Conservation (phyloP, 257 asterid species). For the Petunia axillaris region DNA sequence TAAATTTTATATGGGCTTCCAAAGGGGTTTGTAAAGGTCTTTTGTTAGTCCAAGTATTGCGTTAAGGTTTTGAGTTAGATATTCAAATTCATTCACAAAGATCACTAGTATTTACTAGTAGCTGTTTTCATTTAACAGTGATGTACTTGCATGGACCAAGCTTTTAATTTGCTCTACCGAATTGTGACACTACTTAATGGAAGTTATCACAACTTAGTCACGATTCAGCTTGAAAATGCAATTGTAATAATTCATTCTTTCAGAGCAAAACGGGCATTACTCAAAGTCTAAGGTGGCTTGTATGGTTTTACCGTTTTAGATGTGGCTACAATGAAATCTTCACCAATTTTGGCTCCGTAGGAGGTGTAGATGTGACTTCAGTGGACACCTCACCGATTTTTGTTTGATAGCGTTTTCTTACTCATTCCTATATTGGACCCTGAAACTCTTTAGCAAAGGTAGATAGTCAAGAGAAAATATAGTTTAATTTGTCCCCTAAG, state of each 20-base stretch:
- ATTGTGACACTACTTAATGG: slow-evolving; percentile 6
- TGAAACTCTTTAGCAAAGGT: no score
- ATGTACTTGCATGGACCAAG: not conserved
- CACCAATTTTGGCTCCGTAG: not conserved
- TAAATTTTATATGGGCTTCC: not conserved
- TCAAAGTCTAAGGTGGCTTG: slow-evolving; percentile 7
- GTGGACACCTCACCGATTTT: no score
- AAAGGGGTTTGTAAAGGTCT: not conserved
- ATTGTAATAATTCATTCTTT: not conserved
- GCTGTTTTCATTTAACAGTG: not conserved
- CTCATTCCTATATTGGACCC: no score
- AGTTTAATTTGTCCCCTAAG: no score
- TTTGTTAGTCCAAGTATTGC: not conserved
- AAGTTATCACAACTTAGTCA: not conserved
- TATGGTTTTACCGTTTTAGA: not conserved
- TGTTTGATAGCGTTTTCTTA: no score
- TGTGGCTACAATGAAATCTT: slow-evolving; percentile 13
- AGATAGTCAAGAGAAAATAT: no score
- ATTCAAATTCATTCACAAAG: not conserved
- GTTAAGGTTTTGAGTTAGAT: not conserved
- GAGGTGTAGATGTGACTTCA: no score
- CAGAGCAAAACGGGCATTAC: not conserved
- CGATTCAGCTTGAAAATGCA: not conserved
- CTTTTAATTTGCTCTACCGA: not conserved
- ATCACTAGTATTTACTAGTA: not conserved